A percentile compares a stretch with the other conserved stretches of the same genome.
Evolutionary conservation across 768 basidiomycete species (phyloP).

Genomic region (Leccinum arenicola): DNA sequence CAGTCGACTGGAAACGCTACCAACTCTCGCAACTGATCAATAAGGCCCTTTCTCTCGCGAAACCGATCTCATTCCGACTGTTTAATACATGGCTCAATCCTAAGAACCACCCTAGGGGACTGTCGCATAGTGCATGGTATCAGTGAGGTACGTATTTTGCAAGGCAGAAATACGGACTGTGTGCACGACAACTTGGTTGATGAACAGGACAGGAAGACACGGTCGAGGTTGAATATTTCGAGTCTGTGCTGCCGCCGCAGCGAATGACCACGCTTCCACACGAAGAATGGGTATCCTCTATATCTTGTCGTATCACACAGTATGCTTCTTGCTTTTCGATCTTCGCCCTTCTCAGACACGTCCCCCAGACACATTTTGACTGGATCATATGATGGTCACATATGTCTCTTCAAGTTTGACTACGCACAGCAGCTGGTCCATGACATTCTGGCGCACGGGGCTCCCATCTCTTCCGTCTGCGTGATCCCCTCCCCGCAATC

Average conservation of each 20-base stretch:
- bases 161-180: neutral
- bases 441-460: constrained; percentile 51
- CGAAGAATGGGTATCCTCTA: constrained; percentile 85
- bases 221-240: constrained; percentile 88
- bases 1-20: constrained; percentile 86
- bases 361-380: constrained; percentile 63
- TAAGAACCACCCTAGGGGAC: constrained; percentile 66
- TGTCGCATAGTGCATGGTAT: constrained; percentile 72
- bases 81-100: constrained; percentile 76
- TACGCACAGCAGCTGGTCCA: constrained; percentile 57
- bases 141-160: constrained; percentile 51
- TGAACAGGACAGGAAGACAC: constrained; percentile 68
- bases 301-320: constrained; percentile 30
- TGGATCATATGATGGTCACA: constrained; percentile 74
- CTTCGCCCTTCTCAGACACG: neutral
- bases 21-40: constrained; percentile 97
- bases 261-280: constrained; percentile 77
- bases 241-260: constrained; percentile 84
- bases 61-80: constrained; percentile 91
- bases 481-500: constrained; percentile 41
- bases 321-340: constrained; percentile 3
- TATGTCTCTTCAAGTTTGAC: constrained; percentile 82
- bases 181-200: constrained; percentile 9
- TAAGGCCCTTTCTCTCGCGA: constrained; percentile 75
- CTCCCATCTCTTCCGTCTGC: constrained; percentile 66